Conservation (phyloP, 2,329 filamentous ascomycete genomes). For the Allantophomopsis cytisporea region DNA sequence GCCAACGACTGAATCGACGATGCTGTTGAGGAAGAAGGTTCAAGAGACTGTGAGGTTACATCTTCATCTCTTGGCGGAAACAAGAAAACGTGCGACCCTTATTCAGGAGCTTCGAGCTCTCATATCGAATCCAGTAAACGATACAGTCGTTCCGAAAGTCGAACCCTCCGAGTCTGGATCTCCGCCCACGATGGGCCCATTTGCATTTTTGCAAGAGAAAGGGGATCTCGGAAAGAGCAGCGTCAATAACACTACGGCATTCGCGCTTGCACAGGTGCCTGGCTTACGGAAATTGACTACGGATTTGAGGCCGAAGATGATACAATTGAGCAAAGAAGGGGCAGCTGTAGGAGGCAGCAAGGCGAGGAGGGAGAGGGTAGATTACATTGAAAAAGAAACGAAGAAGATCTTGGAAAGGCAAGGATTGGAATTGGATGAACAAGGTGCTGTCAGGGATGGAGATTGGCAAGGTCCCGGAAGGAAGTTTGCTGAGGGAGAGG, state of each 20-base stretch:
- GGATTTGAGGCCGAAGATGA: slow-evolving; percentile 51
- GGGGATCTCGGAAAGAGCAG: slow-evolving; percentile 36
- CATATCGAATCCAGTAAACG: slow-evolving; percentile 41
- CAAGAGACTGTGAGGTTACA: slow-evolving; percentile 71
- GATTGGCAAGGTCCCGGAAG: slow-evolving; percentile 46
- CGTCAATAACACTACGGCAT: slow-evolving; percentile 53
- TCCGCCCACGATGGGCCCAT: slow-evolving; percentile 16
- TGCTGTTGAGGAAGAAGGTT: slow-evolving; percentile 57
- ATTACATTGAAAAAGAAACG: slow-evolving; percentile 76
- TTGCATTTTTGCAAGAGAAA: slow-evolving; percentile 44
- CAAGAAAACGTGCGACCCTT: slow-evolving; percentile 56
- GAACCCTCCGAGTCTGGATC: slow-evolving; percentile 5
- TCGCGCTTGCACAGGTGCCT: slow-evolving; percentile 73
- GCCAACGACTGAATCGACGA: slow-evolving; percentile 55
- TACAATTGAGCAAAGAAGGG: slow-evolving; percentile 22
- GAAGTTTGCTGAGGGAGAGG: slow-evolving; percentile 34
- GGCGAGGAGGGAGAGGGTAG: slow-evolving; percentile 57
- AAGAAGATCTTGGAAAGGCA: slow-evolving; percentile 61
- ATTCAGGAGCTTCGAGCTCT: slow-evolving; percentile 50
- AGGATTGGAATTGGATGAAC: slow-evolving; percentile 49
- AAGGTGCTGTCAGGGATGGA: slow-evolving; percentile 50
- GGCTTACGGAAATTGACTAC: slow-evolving; percentile 60
- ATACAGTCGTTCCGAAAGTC: slow-evolving; percentile 29
- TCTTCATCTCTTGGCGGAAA: slow-evolving; percentile 54
- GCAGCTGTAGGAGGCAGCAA: slow-evolving; percentile 29